These are phyloP conservation scores for Lathyrus sativus DNA, from an alignment of 306 rosid genomes.

Conservation along the genomic window DNA sequence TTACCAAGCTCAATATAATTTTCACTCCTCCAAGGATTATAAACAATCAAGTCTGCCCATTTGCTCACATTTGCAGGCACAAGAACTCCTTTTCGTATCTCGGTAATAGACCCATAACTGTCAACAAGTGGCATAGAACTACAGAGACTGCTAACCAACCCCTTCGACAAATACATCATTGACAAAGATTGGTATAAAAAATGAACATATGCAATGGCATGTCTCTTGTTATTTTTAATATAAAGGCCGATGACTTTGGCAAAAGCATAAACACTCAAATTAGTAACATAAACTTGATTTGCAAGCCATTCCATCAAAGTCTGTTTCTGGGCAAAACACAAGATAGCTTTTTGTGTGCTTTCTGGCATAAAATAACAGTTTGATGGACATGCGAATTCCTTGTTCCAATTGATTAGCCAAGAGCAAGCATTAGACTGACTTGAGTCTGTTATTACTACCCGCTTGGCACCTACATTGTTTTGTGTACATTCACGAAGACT, in stretches of 20 bases:
- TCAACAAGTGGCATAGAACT: slow-evolving; percentile 61
- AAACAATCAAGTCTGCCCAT: slow-evolving; percentile 62
- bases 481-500: slow-evolving; percentile 37
- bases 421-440: slow-evolving; percentile 32
- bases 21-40: slow-evolving; percentile 64
- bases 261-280: slow-evolving; percentile 28
- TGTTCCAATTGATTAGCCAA: slow-evolving; percentile 65
- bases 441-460: slow-evolving; percentile 36
- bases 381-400: slow-evolving; percentile 38
- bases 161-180: slow-evolving; percentile 7
- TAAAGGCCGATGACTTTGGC: slow-evolving; percentile 37
- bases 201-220: slow-evolving; percentile 49
- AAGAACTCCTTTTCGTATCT: slow-evolving; percentile 40
- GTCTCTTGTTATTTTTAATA: slow-evolving; percentile 12
- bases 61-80: slow-evolving; percentile 72
- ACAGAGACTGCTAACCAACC: slow-evolving; percentile 39
- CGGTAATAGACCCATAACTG: slow-evolving; percentile 43
- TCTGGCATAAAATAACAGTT: slow-evolving; percentile 55
- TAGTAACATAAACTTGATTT: slow-evolving; percentile 27
- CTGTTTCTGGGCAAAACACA: not conserved
- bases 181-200: slow-evolving; percentile 55
- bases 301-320: slow-evolving; percentile 52
- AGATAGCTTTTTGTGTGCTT: slow-evolving; percentile 51
- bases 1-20: slow-evolving; percentile 61
- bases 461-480: not conserved